Conservation (phyloP, 164 flowering plant genomes). For the Stephania yunnanensis region DNA sequence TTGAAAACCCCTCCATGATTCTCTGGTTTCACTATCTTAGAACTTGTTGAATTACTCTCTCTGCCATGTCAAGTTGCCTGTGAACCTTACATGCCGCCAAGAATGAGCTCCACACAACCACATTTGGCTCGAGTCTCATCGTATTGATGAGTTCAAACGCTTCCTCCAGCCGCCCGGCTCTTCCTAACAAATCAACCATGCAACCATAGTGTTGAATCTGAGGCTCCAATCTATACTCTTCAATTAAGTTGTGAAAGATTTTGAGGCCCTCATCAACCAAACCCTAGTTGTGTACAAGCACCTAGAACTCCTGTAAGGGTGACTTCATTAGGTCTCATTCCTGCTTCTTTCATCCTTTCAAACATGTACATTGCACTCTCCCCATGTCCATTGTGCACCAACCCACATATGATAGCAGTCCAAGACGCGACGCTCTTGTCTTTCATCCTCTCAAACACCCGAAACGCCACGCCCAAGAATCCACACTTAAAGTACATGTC, state of each 20-base stretch:
- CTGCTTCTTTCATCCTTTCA: constrained; percentile 33
- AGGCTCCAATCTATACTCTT: constrained; percentile 34
- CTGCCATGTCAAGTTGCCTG: constrained; percentile 52
- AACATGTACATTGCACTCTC: constrained; percentile 35
- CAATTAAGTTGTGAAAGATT: constrained; percentile 32
- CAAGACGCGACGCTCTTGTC: constrained; percentile 45
- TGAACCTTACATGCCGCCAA: constrained; percentile 57
- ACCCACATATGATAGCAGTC: constrained; percentile 55
- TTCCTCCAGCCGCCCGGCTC: constrained; percentile 53
- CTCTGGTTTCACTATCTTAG: constrained; percentile 38
- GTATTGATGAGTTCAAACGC: constrained; percentile 47
- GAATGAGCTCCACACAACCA: constrained; percentile 51
- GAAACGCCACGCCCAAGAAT: constrained; percentile 24
- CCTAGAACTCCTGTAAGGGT: constrained; percentile 55
- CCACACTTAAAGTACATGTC: constrained; percentile 57
- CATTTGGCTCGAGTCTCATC: constrained; percentile 52
- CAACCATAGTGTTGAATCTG: constrained; percentile 61
- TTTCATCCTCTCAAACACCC: constrained; percentile 33
- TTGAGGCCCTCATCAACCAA: constrained; percentile 39
- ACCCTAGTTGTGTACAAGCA: constrained; percentile 48
- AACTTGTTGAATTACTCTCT: constrained; percentile 47
- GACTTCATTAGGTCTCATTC: constrained; percentile 43
- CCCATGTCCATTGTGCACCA: constrained; percentile 39
- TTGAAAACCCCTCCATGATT: constrained; percentile 59
- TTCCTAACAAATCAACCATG: constrained; percentile 61